phyloP scores from a whole-genome alignment of 1,284 basidiomycete species.

The Ustilago vetiveriae region DNA sequence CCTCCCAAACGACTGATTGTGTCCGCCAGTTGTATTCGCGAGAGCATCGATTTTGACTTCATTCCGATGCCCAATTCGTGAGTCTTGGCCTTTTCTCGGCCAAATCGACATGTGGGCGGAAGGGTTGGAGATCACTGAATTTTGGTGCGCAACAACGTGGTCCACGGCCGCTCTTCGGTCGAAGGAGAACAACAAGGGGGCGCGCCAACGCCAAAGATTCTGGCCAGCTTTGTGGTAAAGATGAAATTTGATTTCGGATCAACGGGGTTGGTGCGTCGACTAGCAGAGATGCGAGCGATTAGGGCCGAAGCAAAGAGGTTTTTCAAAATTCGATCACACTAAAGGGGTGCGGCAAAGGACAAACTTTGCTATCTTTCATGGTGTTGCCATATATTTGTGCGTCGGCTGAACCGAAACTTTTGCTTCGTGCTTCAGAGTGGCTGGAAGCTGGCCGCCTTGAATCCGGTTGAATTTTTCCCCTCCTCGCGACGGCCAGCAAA shows the following conservation, averaged over 20 bases:
- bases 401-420: conserved; percentile 12
- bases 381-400: too few relatives aligned
- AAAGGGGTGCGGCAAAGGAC: too few relatives aligned
- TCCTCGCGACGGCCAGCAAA: too few relatives aligned
- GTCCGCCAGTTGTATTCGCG: too few relatives aligned
- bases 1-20: too few relatives aligned
- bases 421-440: too few relatives aligned
- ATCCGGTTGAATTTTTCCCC: neutral
- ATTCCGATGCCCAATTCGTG: conserved; percentile 11
- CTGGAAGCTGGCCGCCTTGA: too few relatives aligned
- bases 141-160: conserved; percentile 8
- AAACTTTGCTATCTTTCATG: conserved; percentile 14
- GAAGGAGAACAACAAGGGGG: too few relatives aligned
- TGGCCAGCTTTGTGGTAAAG: too few relatives aligned
- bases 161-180: conserved; percentile 7
- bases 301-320: conserved; percentile 5
- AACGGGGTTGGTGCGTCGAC: neutral
- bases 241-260: too few relatives aligned
- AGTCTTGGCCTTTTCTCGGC: conserved; percentile 10
- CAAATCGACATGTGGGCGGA: neutral
- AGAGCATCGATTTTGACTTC: neutral
- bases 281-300: conserved; percentile 8
- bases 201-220: neutral
- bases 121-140: neutral
- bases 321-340: too few relatives aligned